Evolutionary conservation across 345 rosid genomes (phyloP).

Genomic region (Microthlaspi erraticum): DNA sequence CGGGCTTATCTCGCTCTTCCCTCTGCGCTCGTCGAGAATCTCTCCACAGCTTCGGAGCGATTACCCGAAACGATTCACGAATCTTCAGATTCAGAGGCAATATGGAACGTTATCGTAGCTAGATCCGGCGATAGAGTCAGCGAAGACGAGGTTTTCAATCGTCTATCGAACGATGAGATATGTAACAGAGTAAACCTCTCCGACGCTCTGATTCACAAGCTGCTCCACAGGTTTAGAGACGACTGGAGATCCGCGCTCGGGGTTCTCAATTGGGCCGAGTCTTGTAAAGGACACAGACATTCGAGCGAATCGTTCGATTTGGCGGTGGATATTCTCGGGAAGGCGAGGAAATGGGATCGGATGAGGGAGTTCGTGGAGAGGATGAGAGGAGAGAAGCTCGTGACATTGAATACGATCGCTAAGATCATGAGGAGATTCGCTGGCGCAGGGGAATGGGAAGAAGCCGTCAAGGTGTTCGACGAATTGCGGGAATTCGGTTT

Average conservation of each 20-base stretch:
- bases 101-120: slow-evolving; percentile 42
- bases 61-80: slow-evolving; percentile 30
- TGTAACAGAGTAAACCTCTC: slow-evolving; percentile 54
- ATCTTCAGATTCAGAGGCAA: slow-evolving; percentile 26
- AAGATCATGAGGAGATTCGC: slow-evolving; percentile 81
- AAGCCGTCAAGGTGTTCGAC: slow-evolving; percentile 71
- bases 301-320: slow-evolving; percentile 52
- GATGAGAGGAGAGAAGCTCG: slow-evolving; percentile 52
- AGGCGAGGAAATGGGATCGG: slow-evolving; percentile 66
- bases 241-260: slow-evolving; percentile 87
- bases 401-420: slow-evolving; percentile 58
- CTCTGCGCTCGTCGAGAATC: slow-evolving; percentile 29
- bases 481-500: slow-evolving; percentile 60
- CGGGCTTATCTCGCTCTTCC: slow-evolving; percentile 29
- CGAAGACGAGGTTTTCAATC: slow-evolving; percentile 55
- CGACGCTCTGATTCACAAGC: slow-evolving; percentile 51
- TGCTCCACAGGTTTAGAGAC: slow-evolving; percentile 69
- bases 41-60: slow-evolving; percentile 32
- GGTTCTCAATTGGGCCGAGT: slow-evolving; percentile 71
- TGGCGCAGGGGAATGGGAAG: slow-evolving; percentile 88
- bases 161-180: slow-evolving; percentile 47
- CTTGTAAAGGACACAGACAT: slow-evolving; percentile 52
- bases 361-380: slow-evolving; percentile 66
- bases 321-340: slow-evolving; percentile 78
- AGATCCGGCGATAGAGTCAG: slow-evolving; percentile 48